Conservation (phyloP, 73 alveolate species). For the Strombidium stylifer region DNA sequence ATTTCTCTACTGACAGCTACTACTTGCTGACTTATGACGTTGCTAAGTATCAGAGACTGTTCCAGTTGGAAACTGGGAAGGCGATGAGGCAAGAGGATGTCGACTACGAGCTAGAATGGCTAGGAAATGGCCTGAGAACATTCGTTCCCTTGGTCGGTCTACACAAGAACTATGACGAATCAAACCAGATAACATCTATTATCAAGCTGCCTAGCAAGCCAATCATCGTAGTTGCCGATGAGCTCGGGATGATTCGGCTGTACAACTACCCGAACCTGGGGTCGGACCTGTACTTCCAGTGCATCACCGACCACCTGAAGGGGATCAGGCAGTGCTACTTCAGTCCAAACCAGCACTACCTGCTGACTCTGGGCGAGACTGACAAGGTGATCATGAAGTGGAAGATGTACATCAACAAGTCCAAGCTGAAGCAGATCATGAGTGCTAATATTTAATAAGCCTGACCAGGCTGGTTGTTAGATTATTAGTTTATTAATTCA, state of each 20-base stretch:
- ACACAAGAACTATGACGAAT: constrained; percentile 83
- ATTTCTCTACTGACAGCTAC: constrained; percentile 81
- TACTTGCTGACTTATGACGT: constrained; percentile 75
- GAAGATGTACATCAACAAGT: constrained; percentile 47
- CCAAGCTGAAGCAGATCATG: not conserved
- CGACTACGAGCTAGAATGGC: constrained; percentile 93
- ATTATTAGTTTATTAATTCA: too few relatives aligned
- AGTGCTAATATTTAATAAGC: too few relatives aligned
- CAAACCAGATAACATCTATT: constrained; percentile 74
- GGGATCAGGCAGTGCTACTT: constrained; percentile 62
- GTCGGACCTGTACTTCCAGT: constrained; percentile 74
- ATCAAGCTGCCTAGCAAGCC: constrained; percentile 75
- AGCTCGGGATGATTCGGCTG: constrained; percentile 87
- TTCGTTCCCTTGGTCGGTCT: constrained; percentile 82
- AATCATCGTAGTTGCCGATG: constrained; percentile 92
- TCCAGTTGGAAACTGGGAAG: constrained; percentile 62
- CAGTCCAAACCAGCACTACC: constrained; percentile 71
- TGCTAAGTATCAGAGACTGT: constrained; percentile 57
- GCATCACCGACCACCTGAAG: constrained; percentile 88
- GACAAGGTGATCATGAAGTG: constrained; percentile 80
- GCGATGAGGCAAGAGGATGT: constrained; percentile 56
- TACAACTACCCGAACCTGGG: constrained; percentile 73
- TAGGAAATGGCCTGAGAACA: constrained; percentile 92
- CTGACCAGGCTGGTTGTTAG: too few relatives aligned
- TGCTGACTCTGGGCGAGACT: constrained; percentile 64